A percentile compares a stretch with the other conserved stretches of the same genome.
Conservation (phyloP, 352 stramenopile species). For the Phytophthora boehmeriae region DNA sequence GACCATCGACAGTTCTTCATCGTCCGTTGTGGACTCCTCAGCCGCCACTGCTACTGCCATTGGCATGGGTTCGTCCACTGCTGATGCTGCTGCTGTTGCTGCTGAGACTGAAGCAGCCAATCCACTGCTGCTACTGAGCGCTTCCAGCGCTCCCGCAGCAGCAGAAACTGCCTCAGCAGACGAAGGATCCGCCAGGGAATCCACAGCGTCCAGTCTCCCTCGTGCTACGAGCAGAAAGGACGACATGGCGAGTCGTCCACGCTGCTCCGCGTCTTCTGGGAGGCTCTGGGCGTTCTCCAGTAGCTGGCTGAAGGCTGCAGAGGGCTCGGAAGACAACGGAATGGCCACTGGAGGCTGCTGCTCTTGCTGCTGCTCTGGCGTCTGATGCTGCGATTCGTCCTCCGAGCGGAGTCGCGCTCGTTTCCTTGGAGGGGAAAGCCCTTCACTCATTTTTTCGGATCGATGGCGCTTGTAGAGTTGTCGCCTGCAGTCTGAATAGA, state of each 20-base stretch:
- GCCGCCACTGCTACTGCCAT: conserved; percentile 43
- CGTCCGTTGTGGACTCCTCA: conserved; percentile 78
- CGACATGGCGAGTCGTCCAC: conserved; percentile 28
- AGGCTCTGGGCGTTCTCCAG: neutral
- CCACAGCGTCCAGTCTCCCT: conserved; percentile 24
- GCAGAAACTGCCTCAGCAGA: conserved; percentile 16
- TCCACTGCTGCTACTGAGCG: conserved; percentile 32
- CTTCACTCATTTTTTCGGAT: conserved; percentile 42
- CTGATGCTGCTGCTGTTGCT: neutral
- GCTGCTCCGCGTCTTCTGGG: conserved; percentile 21
- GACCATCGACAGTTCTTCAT: conserved; percentile 77
- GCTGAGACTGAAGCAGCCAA: neutral
- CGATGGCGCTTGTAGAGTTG: neutral
- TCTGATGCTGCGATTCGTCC: conserved; percentile 19
- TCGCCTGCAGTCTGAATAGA: too few species aligned
- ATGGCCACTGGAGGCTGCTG: too few species aligned
- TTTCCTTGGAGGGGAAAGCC: conserved; percentile 42
- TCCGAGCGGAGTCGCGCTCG: conserved; percentile 38
- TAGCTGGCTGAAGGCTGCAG: neutral
- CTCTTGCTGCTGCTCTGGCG: too few species aligned
- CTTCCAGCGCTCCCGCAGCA: conserved; percentile 28
- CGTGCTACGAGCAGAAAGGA: conserved; percentile 45
- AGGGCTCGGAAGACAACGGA: neutral
- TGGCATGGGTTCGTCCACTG: conserved; percentile 35
- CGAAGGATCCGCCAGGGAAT: conserved; percentile 13